Evolutionary conservation across 495 filamentous ascomycete species (phyloP), one percentile per base, ranked within the genome.

Genomic region (Thozetella sp.): DNA sequence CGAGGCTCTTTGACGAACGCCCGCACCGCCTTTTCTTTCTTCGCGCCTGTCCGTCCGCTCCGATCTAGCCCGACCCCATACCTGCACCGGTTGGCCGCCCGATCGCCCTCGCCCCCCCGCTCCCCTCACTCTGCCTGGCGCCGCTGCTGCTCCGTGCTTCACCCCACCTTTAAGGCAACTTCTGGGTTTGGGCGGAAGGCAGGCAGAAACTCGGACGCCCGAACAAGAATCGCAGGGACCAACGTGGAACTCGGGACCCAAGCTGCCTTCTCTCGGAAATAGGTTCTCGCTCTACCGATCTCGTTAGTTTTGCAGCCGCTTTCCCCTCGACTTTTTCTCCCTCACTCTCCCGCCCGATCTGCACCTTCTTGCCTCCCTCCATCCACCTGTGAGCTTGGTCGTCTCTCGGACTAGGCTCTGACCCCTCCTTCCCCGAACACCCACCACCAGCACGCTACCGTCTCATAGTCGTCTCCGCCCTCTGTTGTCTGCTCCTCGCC

Each of bases 341-440:
- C 58, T 55, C 56, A 58, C 43, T 48, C 9, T n/a, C 6, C 43
- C 43, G 12, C 20, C 43, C 43, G 12, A 4, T 19, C 43, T 19
- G 53, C 53, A 52, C 54, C 55, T 56, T 24, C 54, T 62, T 53
- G 46, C 53, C 58, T 64, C 51, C 30, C 53, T 45, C 13, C 43
- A 58, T 58, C 64, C 59, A 61, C 30, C 63, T 59, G 63, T 46
- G 27, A 58, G 58, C 59, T 58, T 62, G 63, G 54, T 63, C 58
- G 62, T 62, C 66, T 63, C 54, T 60, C 27, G 55, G 63, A 37
- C 40, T 48, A 25, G 45, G 45, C 60, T 57, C 43, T 26, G 26
- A 57, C 25, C 40, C 46, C 26, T 53, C 52, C 37, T 19, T n/a
- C 45, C 26, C 22, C 34, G 20, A 37, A 53, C 57, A 25, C 54